Conservation (phyloP, 1,139 yeast genomes). For the Pichia sp. region DNA sequence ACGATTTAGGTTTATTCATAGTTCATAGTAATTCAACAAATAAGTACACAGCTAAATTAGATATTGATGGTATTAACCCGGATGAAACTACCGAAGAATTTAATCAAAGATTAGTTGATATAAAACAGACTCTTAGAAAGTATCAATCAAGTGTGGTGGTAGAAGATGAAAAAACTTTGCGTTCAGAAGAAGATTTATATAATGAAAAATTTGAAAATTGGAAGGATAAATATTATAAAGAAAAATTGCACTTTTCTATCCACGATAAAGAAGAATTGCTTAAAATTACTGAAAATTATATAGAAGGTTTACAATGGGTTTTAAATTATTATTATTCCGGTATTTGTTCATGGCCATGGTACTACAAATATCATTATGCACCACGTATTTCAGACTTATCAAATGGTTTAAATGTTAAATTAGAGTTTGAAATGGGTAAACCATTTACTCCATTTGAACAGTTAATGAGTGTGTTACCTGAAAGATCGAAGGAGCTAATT, state of each 20-base stretch:
- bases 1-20: slow-evolving; percentile 59
- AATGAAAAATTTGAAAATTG: slow-evolving; percentile 69
- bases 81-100: slow-evolving; percentile 59
- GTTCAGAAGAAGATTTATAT: slow-evolving; percentile 59
- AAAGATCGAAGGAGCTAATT: slow-evolving; percentile 75
- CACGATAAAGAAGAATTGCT: slow-evolving; percentile 51
- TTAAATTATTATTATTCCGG: slow-evolving; percentile 84
- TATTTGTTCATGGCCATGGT: slow-evolving; percentile 95
- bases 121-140: slow-evolving; percentile 46
- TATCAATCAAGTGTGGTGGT: slow-evolving; percentile 69
- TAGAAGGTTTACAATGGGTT: slow-evolving; percentile 96
- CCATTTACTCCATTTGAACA: slow-evolving; percentile 96
- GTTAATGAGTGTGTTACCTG: slow-evolving; percentile 96
- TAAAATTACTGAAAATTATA: slow-evolving; percentile 70
- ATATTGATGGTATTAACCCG: slow-evolving; percentile 67
- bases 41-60: slow-evolving; percentile 54
- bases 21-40: slow-evolving; percentile 54
- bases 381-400: slow-evolving; percentile 87
- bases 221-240: slow-evolving; percentile 78
- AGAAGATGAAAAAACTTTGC: slow-evolving; percentile 54
- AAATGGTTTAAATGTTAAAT: slow-evolving; percentile 56
- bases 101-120: slow-evolving; percentile 40
- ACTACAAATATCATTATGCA: slow-evolving; percentile 78
- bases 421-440: slow-evolving; percentile 59
- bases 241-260: slow-evolving; percentile 65